These are phyloP conservation scores for Ophiostoma angusticollis DNA, from an alignment of 2,329 filamentous ascomycete species.

Conservation along the genomic window DNA sequence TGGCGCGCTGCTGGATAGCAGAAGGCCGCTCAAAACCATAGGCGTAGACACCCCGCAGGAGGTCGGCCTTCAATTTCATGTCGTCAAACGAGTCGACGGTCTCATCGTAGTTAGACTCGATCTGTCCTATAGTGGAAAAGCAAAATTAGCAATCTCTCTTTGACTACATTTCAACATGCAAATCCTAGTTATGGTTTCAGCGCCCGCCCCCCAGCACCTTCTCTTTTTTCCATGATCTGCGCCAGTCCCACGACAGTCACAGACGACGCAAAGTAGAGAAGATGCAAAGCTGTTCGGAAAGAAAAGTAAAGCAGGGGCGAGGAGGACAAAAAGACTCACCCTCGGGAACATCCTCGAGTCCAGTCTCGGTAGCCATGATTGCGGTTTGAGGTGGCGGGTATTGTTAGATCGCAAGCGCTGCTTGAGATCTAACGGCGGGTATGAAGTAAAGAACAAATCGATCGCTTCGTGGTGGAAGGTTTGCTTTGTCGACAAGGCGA, in stretches of 20 bases:
- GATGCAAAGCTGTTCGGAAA: background rate
- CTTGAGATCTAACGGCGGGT: constrained; percentile 53
- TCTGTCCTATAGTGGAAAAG: constrained; percentile 56
- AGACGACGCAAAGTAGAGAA: background rate
- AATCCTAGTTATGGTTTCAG: no score
- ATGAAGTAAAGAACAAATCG: constrained; percentile 24
- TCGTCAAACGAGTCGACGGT: constrained; percentile 98
- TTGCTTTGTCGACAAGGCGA: constrained; percentile 18
- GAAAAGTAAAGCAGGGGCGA: background rate
- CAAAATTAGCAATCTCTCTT: no score
- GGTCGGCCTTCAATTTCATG: constrained; percentile 94
- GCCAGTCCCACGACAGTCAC: no score
- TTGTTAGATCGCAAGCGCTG: constrained; percentile 64
- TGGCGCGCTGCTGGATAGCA: constrained; percentile 98
- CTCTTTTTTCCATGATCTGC: no score
- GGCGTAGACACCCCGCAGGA: constrained; percentile 96
- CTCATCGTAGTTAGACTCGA: constrained; percentile 99
- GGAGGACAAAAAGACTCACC: constrained; percentile 46
- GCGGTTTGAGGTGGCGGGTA: constrained; percentile 46
- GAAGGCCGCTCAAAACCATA: constrained; percentile 99
- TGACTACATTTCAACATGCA: no score
- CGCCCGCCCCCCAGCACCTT: no score
- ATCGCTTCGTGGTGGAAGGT: constrained; percentile 18
- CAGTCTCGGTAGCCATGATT: constrained; percentile 98
- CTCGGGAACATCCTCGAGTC: constrained; percentile 96